Conservation (phyloP, 2,329 filamentous ascomycete genomes). For the Clonostachys sp. region DNA sequence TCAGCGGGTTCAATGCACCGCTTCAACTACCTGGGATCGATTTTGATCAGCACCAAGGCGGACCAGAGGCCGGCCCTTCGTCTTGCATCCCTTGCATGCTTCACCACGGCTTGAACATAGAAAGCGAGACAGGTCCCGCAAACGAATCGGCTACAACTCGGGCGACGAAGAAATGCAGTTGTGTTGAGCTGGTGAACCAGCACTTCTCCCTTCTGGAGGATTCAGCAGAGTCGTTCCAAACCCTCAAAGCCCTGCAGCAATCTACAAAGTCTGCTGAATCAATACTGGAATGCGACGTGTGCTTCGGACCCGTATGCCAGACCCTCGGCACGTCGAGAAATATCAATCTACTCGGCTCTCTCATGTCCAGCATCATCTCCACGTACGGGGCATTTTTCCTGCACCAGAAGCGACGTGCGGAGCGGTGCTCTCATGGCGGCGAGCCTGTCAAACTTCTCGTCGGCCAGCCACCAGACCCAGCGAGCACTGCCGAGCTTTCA, state of each 20-base stretch:
- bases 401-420: neutral
- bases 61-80: too few species aligned
- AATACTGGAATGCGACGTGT: neutral
- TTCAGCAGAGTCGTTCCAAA: neutral
- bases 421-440: neutral
- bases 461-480: neutral
- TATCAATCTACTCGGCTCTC: neutral
- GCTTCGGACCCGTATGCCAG: neutral
- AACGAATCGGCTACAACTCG: too few species aligned
- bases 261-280: neutral
- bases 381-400: neutral
- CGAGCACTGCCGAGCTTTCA: neutral
- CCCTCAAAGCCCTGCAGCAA: neutral
- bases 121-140: too few species aligned
- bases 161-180: constrained; percentile 41
- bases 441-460: neutral
- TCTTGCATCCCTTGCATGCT: too few species aligned
- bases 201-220: neutral
- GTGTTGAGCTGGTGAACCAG: constrained; percentile 14
- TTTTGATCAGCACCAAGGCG: too few species aligned
- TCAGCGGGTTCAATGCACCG: too few species aligned
- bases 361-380: neutral
- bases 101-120: too few species aligned
- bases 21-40: too few species aligned
- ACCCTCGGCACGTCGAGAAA: neutral